Base-by-base conservation (phyloP, 352 stramenopile genomes). In the Pilasporangium apinafurcum region DNA sequence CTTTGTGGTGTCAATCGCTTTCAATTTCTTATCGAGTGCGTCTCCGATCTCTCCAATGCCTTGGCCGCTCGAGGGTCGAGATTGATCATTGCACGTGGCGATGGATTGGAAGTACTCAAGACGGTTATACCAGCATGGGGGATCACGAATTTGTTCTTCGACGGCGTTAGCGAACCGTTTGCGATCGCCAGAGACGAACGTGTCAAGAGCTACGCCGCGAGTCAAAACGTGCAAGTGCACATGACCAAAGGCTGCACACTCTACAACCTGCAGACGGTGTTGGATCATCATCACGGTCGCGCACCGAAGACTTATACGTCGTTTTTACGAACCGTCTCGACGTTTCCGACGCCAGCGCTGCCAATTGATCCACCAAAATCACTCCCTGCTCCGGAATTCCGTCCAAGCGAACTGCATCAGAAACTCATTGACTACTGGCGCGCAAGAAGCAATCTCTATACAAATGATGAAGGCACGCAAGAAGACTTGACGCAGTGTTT, bases 1-100 rank as follows among this genome's bases (percentile, higher is more conserved):
- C 65, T 85, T 45, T 88, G 70, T 42, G 65, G 83, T 33, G 68
- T 77, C 13, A 87, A 84, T 46, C 74, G 80, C 35, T 93, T 86
- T 49, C 89, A 96, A 56, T 98, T 98, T 53, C 58, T 98, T 33
- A 63, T 98, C 18, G 84, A 98, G 62, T 95, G 73, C 55, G 69
- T 98, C 9, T 73, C 74, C 17, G 82, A 93, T 41, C 68, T 96
- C 32, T 68, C 83, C 8, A 68, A 88, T 8, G 63, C 66, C 8
- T 59, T 97, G 18, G 66, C 71, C 4, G 62, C 62, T 22, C 53
- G 83, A 8, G 81, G 80, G 3, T 76, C 68, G 28, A 59, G 79
- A 3, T 53, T 96, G 2, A 48, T 94, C 33, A 65, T 96, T 25
- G 72, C 87, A 5, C 66, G 65, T 29, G 86, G 86, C 14, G 78